Conservation (phyloP, 140 eudicot genomes). For the Bidens hawaiensis region DNA sequence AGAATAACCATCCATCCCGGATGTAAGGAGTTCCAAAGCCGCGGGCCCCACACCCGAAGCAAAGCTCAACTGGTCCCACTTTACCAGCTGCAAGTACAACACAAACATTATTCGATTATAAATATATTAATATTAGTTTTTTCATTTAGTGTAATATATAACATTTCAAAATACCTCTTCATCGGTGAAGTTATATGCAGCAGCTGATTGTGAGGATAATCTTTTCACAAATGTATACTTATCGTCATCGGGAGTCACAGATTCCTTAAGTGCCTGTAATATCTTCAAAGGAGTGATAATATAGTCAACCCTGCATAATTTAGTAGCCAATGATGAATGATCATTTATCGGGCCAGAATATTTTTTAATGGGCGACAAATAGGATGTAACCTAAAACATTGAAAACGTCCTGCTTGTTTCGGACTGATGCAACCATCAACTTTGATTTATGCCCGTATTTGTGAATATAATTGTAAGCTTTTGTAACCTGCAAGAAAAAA, state of each 20-base stretch:
- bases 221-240: conserved; percentile 72
- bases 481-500: conserved; percentile 56
- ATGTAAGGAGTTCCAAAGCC: conserved; percentile 64
- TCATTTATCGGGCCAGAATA: neutral
- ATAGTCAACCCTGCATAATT: conserved; percentile 78
- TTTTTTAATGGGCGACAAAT: neutral
- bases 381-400: conserved; percentile 66
- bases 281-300: conserved; percentile 93
- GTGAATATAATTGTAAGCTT: conserved; percentile 92
- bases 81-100: conserved; percentile 50
- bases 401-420: conserved; percentile 93
- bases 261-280: conserved; percentile 86
- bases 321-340: neutral
- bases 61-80: conserved; percentile 94
- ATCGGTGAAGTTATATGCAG: conserved; percentile 63
- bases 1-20: conserved; percentile 75
- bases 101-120: no score
- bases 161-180: conserved; percentile 59
- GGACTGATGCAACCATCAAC: conserved; percentile 96
- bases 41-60: conserved; percentile 95
- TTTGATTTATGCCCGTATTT: conserved; percentile 84
- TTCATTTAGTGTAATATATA: neutral
- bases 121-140: neutral
- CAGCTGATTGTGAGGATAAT: conserved; percentile 79
- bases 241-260: conserved; percentile 83